Base-by-base conservation (phyloP, 768 basidiomycete species). In the Stropharia rugosoannulata region DNA sequence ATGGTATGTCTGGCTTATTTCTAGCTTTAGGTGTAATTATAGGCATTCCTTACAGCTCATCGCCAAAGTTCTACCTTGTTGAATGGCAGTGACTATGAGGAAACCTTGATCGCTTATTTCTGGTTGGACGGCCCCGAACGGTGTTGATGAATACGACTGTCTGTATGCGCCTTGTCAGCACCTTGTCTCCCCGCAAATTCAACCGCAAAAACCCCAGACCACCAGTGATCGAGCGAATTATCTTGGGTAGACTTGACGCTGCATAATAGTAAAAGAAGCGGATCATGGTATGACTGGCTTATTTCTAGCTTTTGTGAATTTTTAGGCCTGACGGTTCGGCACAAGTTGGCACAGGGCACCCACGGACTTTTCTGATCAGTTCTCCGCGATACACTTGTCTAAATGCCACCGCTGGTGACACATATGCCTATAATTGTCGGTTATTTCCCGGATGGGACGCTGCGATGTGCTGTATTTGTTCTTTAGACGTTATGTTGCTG, bases 371-470 rank as follows among this genome's bases (percentile, higher is more conserved):
- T 32, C 3, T 3, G 29, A 32, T 32, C 29, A 32, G 29, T 32
- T 32, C 22, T 43, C 18, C 42, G 42, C 42, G 18, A 43, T 10
- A 11, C 22, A 11, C 35, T 10, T 37, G 35, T 36, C 42, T 27
- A 38, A 51, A 41, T 40, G 27, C 38, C 32, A 32, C 44, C 43
- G 48, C 15, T 35, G 49, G 16, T 19, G 16, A 43, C 25, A 38
- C 16, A 18, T n/a, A 35, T 29, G 40, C 42, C 52, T 40, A 58
- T 59, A 58, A 60, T 63, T 58, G 50, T 63, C 62, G 62, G 62
- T 51, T 56, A 56, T 60, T 58, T 54, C 48, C 62, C 62, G 61
- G 61, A 44, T 49, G 51, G 41, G 41, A 49, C 49, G 47, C 49
- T 54, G 49, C 47, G 45, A 50, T 37, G 42, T 16, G 22, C 37